Conservation (phyloP, 768 basidiomycete species). For the Phlebiopsis flavidoalba region DNA sequence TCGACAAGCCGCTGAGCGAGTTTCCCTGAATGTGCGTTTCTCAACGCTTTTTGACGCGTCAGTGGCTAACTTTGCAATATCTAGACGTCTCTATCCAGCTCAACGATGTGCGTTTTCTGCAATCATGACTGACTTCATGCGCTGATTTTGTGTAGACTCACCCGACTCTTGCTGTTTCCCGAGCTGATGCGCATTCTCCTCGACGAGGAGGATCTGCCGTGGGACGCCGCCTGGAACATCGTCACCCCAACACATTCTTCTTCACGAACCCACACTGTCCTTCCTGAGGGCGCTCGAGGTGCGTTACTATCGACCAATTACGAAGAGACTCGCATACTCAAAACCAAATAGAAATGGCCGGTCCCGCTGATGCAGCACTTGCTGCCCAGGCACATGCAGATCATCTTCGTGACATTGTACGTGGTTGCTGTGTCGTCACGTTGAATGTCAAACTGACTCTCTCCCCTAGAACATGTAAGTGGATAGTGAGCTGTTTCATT, state of each 20-base stretch:
- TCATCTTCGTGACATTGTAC: constrained; percentile 86
- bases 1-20: constrained; percentile 71
- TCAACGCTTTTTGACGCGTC: neutral
- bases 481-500: neutral
- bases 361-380: constrained; percentile 82
- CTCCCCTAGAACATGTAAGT: constrained; percentile 44
- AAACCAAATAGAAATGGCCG: constrained; percentile 69
- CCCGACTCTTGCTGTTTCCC: constrained; percentile 89
- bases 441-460: neutral
- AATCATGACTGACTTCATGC: neutral
- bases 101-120: constrained; percentile 64
- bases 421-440: constrained; percentile 20
- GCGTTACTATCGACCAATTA: neutral
- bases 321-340: neutral
- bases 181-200: constrained; percentile 90
- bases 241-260: constrained; percentile 90
- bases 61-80: constrained; percentile 3
- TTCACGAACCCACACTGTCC: constrained; percentile 85
- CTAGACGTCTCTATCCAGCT: constrained; percentile 87
- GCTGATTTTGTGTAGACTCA: constrained; percentile 57
- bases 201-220: constrained; percentile 87
- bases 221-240: constrained; percentile 86
- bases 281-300: constrained; percentile 77
- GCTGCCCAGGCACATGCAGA: constrained; percentile 86
- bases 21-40: constrained; percentile 73